Evolutionary conservation across 1,284 basidiomycete genomes (phyloP), one percentile per base, ranked within the genome.

Genomic region (Ustilago xerochloae): DNA sequence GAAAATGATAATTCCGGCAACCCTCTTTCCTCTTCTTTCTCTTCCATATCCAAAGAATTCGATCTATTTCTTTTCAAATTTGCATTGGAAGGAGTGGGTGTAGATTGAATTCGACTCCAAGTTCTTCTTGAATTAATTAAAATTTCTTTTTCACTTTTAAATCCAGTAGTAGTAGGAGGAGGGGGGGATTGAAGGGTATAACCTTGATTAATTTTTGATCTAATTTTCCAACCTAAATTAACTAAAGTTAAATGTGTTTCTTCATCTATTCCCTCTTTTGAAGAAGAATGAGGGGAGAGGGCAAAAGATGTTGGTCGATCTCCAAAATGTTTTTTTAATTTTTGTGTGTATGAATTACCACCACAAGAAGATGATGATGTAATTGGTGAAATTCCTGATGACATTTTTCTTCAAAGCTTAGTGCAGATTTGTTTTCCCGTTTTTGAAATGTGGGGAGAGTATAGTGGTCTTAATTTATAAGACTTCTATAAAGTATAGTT

Each of bases 241-340:
- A 38, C 35, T 1, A 75, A 36, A 7, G 33, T 12, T 15, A 24
- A 41, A n/a, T 63, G 62, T 10, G 59, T 70, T 1, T 54, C 47
- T 0, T 1, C 18, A 26, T 75, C 71, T 13, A 69, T 16, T 18
- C n/a, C 35, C 18, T 24, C 35, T 20, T 6, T 29, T n/a, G n/a
- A n/a, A n/a, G n/a, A n/a, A n/a, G 18, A 33, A 22, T 3, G 55
- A 33, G 38, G 43, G n/a, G 63, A 53, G 6, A 61, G 58, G 2
- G 70, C 59, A 48, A 67, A 72, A 13, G 65, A 48, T 0, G 39
- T 45, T 4, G 69, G 64, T 12, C 63, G 57, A 32, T 59, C 57
- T 6, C 59, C 60, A 45, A 72, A 76, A 33, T 72, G 70, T 20
- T 66, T 71, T 30, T 73, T 69, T 35, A 49, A 57, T 36, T 26